Conservation (phyloP, 2,329 filamentous ascomycete species). For the Xylaria sp. region DNA sequence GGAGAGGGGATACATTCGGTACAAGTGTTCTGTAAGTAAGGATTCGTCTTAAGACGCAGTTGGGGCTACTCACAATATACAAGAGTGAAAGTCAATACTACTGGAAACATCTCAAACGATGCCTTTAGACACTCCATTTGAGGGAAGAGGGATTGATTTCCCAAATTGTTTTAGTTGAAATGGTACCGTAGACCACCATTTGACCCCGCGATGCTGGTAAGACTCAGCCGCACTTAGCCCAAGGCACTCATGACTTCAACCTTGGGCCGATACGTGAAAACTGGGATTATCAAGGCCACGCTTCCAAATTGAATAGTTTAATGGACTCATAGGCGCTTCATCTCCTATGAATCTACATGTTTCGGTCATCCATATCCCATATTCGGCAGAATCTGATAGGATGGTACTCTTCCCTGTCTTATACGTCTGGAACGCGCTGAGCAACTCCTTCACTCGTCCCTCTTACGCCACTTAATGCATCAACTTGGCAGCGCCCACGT, state of each 20-base stretch:
- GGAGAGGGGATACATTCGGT: background rate
- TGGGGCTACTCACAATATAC: background rate
- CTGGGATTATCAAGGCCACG: background rate
- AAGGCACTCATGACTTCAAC: constrained; percentile 19
- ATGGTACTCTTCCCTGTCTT: background rate
- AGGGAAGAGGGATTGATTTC: background rate
- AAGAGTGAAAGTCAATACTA: background rate
- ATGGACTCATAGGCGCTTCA: too few species aligned
- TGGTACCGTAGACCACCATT: background rate
- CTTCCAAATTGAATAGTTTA: too few species aligned
- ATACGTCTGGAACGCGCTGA: background rate
- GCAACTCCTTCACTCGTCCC: background rate
- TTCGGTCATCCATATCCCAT: background rate
- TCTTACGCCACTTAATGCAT: background rate
- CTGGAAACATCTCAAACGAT: background rate
- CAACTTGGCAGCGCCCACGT: constrained; percentile 8
- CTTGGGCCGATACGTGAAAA: background rate
- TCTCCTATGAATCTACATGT: background rate
- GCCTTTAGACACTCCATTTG: background rate
- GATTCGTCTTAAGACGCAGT: background rate
- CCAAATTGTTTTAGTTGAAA: background rate
- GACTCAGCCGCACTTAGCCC: constrained; percentile 20
- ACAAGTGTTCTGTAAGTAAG: background rate
- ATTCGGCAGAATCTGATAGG: background rate
- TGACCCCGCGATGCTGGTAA: constrained; percentile 10